Conservation (phyloP, 2,329 filamentous ascomycete genomes). For the Fusarium sambucinum region DNA sequence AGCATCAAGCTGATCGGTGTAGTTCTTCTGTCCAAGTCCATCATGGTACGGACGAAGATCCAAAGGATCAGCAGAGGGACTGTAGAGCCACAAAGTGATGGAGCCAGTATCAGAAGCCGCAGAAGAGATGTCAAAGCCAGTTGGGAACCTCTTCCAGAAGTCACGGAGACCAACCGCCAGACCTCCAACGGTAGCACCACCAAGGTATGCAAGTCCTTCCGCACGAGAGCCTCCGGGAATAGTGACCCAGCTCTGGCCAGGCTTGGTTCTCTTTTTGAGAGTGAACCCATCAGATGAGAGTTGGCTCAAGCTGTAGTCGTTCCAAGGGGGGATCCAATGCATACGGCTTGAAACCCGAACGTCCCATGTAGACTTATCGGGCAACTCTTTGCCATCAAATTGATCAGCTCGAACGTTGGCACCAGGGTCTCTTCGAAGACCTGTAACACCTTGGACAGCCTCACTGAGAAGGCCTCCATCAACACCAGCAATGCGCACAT, state of each 20-base stretch:
- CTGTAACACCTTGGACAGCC: constrained; percentile 70
- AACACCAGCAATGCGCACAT: constrained; percentile 67
- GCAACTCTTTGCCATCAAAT: constrained; percentile 59
- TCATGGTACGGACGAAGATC: constrained; percentile 71
- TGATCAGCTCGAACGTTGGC: constrained; percentile 62
- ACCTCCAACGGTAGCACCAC: constrained; percentile 67
- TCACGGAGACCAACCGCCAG: constrained; percentile 69
- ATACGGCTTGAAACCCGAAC: constrained; percentile 59
- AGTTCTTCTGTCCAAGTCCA: constrained; percentile 66
- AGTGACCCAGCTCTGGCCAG: constrained; percentile 68
- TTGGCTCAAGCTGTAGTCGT: constrained; percentile 68
- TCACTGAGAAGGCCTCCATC: constrained; percentile 68
- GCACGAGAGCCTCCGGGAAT: constrained; percentile 68
- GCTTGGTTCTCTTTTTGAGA: constrained; percentile 69
- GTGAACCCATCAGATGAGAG: constrained; percentile 71
- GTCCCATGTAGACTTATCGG: constrained; percentile 61
- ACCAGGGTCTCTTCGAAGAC: constrained; percentile 67
- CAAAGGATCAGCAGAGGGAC: constrained; percentile 65
- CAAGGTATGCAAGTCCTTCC: constrained; percentile 69
- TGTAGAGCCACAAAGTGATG: constrained; percentile 72
- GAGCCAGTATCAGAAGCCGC: constrained; percentile 62
- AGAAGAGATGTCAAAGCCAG: constrained; percentile 66
- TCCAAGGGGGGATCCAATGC: constrained; percentile 70
- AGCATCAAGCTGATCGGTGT: constrained; percentile 69
- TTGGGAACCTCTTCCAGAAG: constrained; percentile 74